phyloP scores from a whole-genome alignment of 2,329 filamentous ascomycete genomes.

The Huntiella moniliformis region DNA sequence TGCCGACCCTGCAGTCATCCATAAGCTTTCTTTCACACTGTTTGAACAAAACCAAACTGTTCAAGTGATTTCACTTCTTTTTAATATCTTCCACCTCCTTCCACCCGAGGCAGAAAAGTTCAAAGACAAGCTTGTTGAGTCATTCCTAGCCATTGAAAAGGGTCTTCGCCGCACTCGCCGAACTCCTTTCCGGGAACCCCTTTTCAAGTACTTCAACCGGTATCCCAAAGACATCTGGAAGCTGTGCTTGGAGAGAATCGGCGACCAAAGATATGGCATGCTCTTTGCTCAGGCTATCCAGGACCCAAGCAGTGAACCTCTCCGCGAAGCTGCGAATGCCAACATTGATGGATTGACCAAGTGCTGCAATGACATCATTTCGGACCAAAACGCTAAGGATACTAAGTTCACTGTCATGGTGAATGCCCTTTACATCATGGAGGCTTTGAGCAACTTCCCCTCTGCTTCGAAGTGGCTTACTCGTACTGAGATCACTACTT shows the following conservation, averaged over 20 bases:
- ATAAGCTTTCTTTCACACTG: conserved; percentile 84
- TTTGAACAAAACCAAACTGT: conserved; percentile 85
- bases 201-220: conserved; percentile 84
- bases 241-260: conserved; percentile 60
- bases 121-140: conserved; percentile 75
- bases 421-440: conserved; percentile 71
- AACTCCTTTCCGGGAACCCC: conserved; percentile 76
- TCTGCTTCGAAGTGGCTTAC: conserved; percentile 54
- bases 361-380: conserved; percentile 42
- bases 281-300: conserved; percentile 77
- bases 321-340: conserved; percentile 56
- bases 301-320: conserved; percentile 51
- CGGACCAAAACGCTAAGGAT: conserved; percentile 40
- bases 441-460: conserved; percentile 53
- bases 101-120: conserved; percentile 80
- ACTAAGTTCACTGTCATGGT: conserved; percentile 52
- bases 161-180: conserved; percentile 70
- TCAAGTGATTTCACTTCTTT: conserved; percentile 85
- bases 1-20: conserved; percentile 59
- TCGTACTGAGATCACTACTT: conserved; percentile 39
- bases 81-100: conserved; percentile 94
- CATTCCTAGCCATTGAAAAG: conserved; percentile 74
- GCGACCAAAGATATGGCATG: conserved; percentile 72
- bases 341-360: conserved; percentile 56
- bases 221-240: conserved; percentile 79